These are phyloP conservation scores for Neltuma alba DNA, from an alignment of 306 rosid genomes.

Conservation along the genomic window DNA sequence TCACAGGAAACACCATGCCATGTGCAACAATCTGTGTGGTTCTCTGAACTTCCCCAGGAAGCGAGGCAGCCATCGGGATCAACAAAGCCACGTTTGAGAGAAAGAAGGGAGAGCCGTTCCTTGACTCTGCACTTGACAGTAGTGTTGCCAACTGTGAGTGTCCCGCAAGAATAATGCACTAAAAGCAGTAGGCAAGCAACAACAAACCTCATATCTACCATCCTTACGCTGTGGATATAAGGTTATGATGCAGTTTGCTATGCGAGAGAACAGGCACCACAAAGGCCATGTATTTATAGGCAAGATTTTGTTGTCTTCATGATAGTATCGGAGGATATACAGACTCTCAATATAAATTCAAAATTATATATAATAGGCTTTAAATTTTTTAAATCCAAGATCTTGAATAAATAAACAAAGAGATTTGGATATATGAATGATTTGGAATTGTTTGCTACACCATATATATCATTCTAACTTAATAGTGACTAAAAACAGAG, in stretches of 20 bases:
- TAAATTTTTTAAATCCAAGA: too few species aligned
- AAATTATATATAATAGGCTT: too few species aligned
- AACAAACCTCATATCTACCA: not conserved
- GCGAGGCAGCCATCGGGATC: not conserved
- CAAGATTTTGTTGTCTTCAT: too few species aligned
- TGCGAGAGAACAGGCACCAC: not conserved
- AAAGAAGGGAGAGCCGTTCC: not conserved
- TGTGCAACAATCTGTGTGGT: not conserved
- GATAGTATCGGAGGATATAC: too few species aligned
- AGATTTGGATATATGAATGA: too few species aligned
- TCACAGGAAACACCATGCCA: slow-evolving; percentile 10
- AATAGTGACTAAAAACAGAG: too few species aligned
- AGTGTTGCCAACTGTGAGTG: not conserved
- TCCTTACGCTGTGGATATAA: too few species aligned
- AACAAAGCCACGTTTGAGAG: not conserved
- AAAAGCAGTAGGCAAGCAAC: not conserved
- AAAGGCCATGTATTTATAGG: not conserved
- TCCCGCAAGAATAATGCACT: not conserved
- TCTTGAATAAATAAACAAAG: too few species aligned
- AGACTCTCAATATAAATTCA: too few species aligned
- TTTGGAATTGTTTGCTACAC: too few species aligned
- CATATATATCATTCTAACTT: too few species aligned
- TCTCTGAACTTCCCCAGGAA: not conserved
- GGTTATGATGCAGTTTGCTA: not conserved
- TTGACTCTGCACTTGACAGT: not conserved